phyloP scores from a whole-genome alignment of 2,329 filamentous ascomycete genomes.

The Monosporascus sp. region DNA sequence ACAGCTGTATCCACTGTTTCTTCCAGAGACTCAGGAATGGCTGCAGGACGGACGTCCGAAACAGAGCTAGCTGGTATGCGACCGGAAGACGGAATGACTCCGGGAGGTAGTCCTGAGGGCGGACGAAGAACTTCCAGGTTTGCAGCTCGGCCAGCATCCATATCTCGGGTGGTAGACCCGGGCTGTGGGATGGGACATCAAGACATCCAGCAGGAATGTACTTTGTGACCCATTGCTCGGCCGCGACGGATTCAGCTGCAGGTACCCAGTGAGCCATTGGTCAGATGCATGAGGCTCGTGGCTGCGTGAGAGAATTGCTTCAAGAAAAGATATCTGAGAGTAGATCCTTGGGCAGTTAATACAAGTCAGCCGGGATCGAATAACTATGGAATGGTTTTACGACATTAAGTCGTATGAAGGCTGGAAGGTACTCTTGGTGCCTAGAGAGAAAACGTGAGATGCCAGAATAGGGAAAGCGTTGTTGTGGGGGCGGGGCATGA shows the following conservation, averaged over 20 bases:
- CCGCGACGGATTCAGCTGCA: not conserved
- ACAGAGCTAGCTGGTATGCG: constrained; percentile 20
- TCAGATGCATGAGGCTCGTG: too few relatives aligned
- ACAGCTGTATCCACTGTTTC: constrained; percentile 38
- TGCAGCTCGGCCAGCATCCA: constrained; percentile 8
- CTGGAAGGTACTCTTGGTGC: too few relatives aligned
- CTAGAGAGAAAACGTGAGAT: too few relatives aligned
- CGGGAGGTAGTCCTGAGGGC: constrained; percentile 12
- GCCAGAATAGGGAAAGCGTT: too few relatives aligned
- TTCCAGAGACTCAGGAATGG: constrained; percentile 26
- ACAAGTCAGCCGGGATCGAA: too few relatives aligned
- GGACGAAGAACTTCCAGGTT: constrained; percentile 25
- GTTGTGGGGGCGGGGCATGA: too few relatives aligned
- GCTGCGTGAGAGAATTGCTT: too few relatives aligned
- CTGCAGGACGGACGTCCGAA: constrained; percentile 18
- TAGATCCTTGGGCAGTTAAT: too few relatives aligned
- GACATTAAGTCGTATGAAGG: too few relatives aligned
- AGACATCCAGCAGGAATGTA: constrained; percentile 40
- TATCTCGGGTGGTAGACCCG: constrained; percentile 5
- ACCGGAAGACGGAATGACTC: not conserved
- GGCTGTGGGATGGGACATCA: constrained; percentile 18
- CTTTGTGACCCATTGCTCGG: constrained; percentile 9
- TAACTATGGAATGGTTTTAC: too few relatives aligned
- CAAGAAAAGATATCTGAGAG: too few relatives aligned
- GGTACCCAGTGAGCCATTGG: too few relatives aligned